A percentile compares a stretch with the other conserved stretches of the same genome.
phyloP scores from a whole-genome alignment of 805 yeast species.

The Wickerhamomyces silvicola region DNA sequence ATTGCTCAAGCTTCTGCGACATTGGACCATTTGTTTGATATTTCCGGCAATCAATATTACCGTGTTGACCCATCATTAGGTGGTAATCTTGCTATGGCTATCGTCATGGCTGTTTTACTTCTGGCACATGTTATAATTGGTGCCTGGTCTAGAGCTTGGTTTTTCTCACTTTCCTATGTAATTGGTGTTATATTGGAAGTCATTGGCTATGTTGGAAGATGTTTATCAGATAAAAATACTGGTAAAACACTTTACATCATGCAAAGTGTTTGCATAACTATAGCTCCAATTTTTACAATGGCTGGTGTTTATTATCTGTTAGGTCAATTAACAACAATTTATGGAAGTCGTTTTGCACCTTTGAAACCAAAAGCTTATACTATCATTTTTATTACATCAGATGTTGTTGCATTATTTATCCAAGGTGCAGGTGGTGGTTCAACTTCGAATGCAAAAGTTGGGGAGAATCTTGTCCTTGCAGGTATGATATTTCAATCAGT shows the following conservation, averaged over 20 bases:
- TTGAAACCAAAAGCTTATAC: slow-evolving; percentile 56
- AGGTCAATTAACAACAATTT: slow-evolving; percentile 59
- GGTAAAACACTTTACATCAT: slow-evolving; percentile 41
- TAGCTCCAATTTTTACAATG: slow-evolving; percentile 81
- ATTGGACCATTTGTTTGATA: slow-evolving; percentile 5
- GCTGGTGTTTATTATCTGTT: slow-evolving; percentile 74
- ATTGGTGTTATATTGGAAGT: slow-evolving; percentile 55
- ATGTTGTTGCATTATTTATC: slow-evolving; percentile 52
- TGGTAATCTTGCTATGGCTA: slow-evolving; percentile 54
- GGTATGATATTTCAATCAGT: slow-evolving; percentile 75
- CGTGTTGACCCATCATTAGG: slow-evolving; percentile 45
- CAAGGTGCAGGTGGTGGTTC: slow-evolving; percentile 78
- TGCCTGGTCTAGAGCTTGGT: slow-evolving; percentile 46
- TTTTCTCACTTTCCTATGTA: slow-evolving; percentile 56
- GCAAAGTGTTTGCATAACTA: slow-evolving; percentile 63
- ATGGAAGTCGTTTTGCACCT: slow-evolving; percentile 47
- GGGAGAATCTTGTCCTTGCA: slow-evolving; percentile 67
- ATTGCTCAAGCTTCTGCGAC: slow-evolving; percentile 3
- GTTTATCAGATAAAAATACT: slow-evolving; percentile 34
- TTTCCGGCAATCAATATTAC: slow-evolving; percentile 18
- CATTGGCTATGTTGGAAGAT: slow-evolving; percentile 62
- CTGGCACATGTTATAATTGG: slow-evolving; percentile 36
- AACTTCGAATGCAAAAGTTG: slow-evolving; percentile 45
- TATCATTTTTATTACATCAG: slow-evolving; percentile 58
- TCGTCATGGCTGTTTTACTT: slow-evolving; percentile 45